phyloP scores from a whole-genome alignment of 768 basidiomycete species.

The Fomitopsis pulvina region DNA sequence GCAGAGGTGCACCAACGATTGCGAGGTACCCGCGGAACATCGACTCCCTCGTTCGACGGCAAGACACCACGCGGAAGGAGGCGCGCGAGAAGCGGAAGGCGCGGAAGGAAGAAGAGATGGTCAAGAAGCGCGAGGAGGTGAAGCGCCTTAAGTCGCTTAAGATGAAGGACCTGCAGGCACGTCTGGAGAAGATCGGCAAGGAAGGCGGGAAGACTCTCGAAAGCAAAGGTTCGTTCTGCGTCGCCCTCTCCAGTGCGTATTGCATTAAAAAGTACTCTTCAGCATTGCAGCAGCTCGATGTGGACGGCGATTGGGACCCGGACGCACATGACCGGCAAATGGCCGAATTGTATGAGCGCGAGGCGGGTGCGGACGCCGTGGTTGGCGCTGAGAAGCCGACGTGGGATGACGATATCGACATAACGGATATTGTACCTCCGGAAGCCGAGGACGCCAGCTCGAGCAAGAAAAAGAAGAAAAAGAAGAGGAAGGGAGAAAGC shows the following conservation, averaged over 20 bases:
- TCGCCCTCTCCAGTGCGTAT: background rate
- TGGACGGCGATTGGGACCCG: constrained; percentile 94
- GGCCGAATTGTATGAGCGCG: constrained; percentile 60
- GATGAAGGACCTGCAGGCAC: constrained; percentile 71
- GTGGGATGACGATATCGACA: constrained; percentile 90
- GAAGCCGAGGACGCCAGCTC: constrained; percentile 25
- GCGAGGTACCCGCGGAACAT: constrained; percentile 72
- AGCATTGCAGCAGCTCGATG: constrained; percentile 67
- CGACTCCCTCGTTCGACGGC: constrained; percentile 55
- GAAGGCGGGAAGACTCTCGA: constrained; percentile 57
- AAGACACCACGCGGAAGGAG: constrained; percentile 75
- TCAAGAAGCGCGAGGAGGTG: constrained; percentile 73
- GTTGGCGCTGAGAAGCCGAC: constrained; percentile 60
- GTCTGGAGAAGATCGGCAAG: constrained; percentile 63
- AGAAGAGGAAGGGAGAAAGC: constrained; percentile 37
- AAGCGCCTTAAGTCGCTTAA: constrained; percentile 78
- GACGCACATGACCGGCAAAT: constrained; percentile 80
- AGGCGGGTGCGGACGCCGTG: constrained; percentile 29
- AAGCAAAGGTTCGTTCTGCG: constrained; percentile 16
- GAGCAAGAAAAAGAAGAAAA: constrained; percentile 54
- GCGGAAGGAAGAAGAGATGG: constrained; percentile 73
- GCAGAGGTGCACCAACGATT: constrained; percentile 60
- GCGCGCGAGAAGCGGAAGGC: constrained; percentile 74
- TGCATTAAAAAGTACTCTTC: constrained; percentile 5
- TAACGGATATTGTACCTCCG: constrained; percentile 51